These are phyloP conservation scores for Vigna radiata DNA, from an alignment of 306 rosid species.

Conservation along the genomic window DNA sequence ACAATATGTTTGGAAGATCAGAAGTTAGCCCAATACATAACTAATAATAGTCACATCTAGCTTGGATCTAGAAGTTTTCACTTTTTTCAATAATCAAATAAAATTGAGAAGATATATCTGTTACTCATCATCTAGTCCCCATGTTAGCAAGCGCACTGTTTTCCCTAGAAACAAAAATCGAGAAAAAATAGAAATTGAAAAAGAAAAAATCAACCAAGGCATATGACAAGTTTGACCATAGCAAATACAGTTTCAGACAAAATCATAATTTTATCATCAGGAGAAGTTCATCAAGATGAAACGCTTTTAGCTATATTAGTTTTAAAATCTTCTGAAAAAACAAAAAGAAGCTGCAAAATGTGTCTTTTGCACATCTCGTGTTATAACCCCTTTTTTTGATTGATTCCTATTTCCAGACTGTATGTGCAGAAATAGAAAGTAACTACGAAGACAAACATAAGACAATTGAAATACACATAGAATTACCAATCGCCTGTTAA, in stretches of 20 bases:
- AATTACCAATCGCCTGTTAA: constrained; percentile 50
- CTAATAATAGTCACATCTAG: neutral
- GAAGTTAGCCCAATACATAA: neutral
- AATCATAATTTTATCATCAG: constrained; percentile 19
- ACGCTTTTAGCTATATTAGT: neutral
- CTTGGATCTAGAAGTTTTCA: neutral
- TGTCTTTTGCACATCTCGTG: constrained; percentile 8
- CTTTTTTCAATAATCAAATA: neutral
- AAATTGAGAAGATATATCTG: constrained; percentile 1
- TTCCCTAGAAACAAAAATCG: constrained; percentile 15
- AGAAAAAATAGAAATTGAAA: neutral
- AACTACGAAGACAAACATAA: constrained; percentile 29
- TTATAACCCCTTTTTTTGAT: constrained; percentile 20
- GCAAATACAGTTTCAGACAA: constrained; percentile 3
- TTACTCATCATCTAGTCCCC: constrained; percentile 2
- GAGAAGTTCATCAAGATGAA: neutral
- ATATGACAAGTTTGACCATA: constrained; percentile 1
- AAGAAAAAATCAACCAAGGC: neutral
- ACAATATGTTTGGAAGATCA: neutral
- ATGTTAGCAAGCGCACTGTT: neutral
- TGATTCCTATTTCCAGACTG: neutral
- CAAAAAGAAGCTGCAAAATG: neutral
- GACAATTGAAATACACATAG: constrained; percentile 9
- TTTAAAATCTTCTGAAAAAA: neutral
- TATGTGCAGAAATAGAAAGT: constrained; percentile 26